Evolutionary conservation across 1,139 yeast genomes (phyloP), one percentile per base, ranked within the genome.

Genomic region (Yamadazyma jaroonii): DNA sequence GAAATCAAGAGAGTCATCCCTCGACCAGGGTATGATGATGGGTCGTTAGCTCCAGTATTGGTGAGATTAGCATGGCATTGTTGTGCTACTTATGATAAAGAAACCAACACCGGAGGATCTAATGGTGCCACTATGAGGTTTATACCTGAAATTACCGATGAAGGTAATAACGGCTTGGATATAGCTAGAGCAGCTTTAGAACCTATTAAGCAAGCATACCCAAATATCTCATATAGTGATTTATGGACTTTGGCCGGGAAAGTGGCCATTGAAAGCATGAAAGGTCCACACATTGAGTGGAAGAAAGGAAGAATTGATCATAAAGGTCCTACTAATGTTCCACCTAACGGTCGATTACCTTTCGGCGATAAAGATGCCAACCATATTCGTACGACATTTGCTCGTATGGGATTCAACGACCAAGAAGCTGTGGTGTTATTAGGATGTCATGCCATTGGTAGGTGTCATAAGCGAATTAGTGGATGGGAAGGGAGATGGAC

Each of bases 51-150:
- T 1, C 88, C 88, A 12, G 62, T 81, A 3, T 58, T 81, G 9
- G 74, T 81, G 15, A 67, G 87, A 37, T 63, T 82, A 31, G 82
- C 87, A 14, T 81, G 88, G 89, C 87, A 82, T 54, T 75, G 81
- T 31, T 73, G 81, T 32, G 87, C 86, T 13, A 80, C 88, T 6
- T 82, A 74, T 56, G 80, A 81, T 52, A 62, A 61, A 43, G 55
- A 50, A 9, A 56, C 75, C 4, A 74, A 74, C 9, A 77, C 80
- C 3, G 88, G 87, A 3, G 87, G 87, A 1, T 78, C 84, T 10
- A 79, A 80, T 50, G 87, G 86, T 3, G 74, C 82, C 10, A 80
- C 87, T 11, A 81, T 81, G 85, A 63, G 83, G 41, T 69, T 68
- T 50, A 56, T 63, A 0, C 76, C 75, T 14, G 79, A 73, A 44